Conservation (phyloP, 2,329 filamentous ascomycete species). For the Cordyceps farinosa region DNA sequence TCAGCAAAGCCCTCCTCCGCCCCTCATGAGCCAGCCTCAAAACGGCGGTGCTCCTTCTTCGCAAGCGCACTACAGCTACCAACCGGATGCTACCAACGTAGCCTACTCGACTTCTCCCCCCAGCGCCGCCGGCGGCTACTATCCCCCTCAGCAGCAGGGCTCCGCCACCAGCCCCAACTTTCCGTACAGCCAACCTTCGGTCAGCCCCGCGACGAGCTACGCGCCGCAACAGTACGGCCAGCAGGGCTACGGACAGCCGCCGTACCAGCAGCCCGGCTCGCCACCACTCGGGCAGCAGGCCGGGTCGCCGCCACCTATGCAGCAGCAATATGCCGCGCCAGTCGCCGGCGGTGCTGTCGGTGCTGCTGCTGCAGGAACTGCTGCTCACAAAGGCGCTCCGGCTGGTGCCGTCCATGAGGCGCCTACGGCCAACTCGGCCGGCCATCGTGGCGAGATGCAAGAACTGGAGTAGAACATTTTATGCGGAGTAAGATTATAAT, state of each 20-base stretch:
- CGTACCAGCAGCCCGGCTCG: conserved; percentile 8
- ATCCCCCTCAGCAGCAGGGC: conserved; percentile 4
- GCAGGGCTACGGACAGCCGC: conserved; percentile 13
- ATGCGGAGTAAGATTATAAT: background rate
- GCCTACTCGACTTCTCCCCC: conserved; percentile 8
- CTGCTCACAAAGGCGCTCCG: background rate
- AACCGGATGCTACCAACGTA: background rate
- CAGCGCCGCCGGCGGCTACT: background rate
- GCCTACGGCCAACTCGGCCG: conserved; percentile 7
- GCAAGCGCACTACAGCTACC: conserved; percentile 9
- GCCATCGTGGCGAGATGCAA: conserved; percentile 17
- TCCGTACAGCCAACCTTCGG: conserved; percentile 9
- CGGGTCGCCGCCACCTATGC: conserved; percentile 4
- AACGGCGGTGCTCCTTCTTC: conserved; percentile 1
- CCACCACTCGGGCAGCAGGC: conserved; percentile 5
- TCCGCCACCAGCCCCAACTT: conserved; percentile 8
- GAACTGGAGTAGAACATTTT: conserved; percentile 1
- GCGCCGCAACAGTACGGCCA: conserved; percentile 3
- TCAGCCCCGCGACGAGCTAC: conserved; percentile 9
- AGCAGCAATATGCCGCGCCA: conserved; percentile 7
- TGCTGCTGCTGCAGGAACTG: background rate
- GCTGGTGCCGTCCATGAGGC: conserved; percentile 7
- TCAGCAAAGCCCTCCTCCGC: conserved; percentile 15
- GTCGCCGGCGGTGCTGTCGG: background rate
- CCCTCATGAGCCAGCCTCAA: conserved; percentile 15